These are phyloP conservation scores for Blastobotrys mokoenaii DNA, from an alignment of 805 yeast genomes.

Conservation along the genomic window DNA sequence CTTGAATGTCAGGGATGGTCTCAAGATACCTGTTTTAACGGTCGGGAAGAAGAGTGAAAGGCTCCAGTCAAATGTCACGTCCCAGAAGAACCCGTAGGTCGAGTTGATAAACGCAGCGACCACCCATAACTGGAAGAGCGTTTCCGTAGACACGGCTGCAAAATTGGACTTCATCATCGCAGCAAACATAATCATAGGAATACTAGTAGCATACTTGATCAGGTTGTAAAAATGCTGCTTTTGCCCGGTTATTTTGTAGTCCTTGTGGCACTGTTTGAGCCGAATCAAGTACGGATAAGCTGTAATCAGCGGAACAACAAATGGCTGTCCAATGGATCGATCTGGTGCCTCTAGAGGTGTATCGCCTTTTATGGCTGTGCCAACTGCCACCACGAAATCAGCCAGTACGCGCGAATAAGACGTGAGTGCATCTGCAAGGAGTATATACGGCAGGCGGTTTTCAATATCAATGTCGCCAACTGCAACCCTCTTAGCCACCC, in stretches of 20 bases:
- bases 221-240: constrained; percentile 59
- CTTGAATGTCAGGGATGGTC: constrained; percentile 23
- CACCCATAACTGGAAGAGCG: constrained; percentile 22
- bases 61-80: constrained; percentile 82
- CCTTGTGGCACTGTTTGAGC: constrained; percentile 72
- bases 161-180: constrained; percentile 19
- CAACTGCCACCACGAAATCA: constrained; percentile 53
- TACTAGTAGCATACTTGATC: constrained; percentile 60
- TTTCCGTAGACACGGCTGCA: constrained; percentile 9
- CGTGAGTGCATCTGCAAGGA: constrained; percentile 76
- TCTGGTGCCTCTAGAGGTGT: constrained; percentile 28
- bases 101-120: constrained; percentile 55
- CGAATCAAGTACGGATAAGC: constrained; percentile 65
- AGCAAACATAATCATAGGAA: constrained; percentile 41
- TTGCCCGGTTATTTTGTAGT: constrained; percentile 45
- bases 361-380: constrained; percentile 36
- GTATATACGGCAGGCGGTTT: constrained; percentile 64
- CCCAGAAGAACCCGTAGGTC: constrained; percentile 80
- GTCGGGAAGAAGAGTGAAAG: constrained; percentile 34
- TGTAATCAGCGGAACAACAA: constrained; percentile 31
- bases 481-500: constrained; percentile 39
- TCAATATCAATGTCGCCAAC: constrained; percentile 52
- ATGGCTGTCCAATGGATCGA: constrained; percentile 29
- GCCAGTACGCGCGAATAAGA: constrained; percentile 71
- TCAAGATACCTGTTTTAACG: constrained; percentile 20